Evolutionary conservation across 2,329 filamentous ascomycete species (phyloP).

Genomic region (Thelonectria olida): DNA sequence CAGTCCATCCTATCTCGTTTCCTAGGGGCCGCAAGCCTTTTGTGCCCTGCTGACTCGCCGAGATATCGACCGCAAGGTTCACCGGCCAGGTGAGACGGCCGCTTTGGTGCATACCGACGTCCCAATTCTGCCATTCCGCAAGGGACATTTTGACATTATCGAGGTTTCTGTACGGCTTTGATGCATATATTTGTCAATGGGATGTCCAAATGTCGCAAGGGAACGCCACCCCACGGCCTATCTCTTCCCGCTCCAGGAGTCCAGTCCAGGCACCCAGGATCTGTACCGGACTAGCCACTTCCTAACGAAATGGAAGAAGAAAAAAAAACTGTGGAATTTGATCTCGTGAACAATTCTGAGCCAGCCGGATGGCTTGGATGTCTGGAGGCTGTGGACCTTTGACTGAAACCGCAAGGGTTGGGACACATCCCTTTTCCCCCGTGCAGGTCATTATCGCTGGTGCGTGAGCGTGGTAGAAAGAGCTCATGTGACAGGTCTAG

Average conservation of each 20-base stretch:
- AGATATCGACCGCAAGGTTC: slow-evolving; percentile 22
- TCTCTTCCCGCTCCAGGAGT: not conserved
- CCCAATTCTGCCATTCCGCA: slow-evolving; percentile 23
- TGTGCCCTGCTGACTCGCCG: slow-evolving; percentile 27
- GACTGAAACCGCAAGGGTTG: slow-evolving; percentile 13
- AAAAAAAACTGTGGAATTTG: slow-evolving; percentile 16
- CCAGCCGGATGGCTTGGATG: slow-evolving; percentile 3
- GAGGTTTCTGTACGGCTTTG: not conserved
- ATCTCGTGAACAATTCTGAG: slow-evolving; percentile 26
- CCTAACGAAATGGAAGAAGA: slow-evolving; percentile 10
- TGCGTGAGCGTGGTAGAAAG: not conserved
- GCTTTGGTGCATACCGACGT: slow-evolving; percentile 39
- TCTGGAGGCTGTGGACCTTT: slow-evolving; percentile 4
- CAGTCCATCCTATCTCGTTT: slow-evolving; percentile 16
- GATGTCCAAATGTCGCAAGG: slow-evolving; percentile 6
- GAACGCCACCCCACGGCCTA: slow-evolving; percentile 9
- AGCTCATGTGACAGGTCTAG: slow-evolving; percentile 4
- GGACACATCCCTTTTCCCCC: not conserved
- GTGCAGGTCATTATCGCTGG: slow-evolving; percentile 9
- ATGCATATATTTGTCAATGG: slow-evolving; percentile 26
- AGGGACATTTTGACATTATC: slow-evolving; percentile 13
- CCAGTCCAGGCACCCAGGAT: slow-evolving; percentile 21
- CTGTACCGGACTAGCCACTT: slow-evolving; percentile 14
- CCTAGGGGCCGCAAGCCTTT: slow-evolving; percentile 34
- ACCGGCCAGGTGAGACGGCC: slow-evolving; percentile 2